Conservation (phyloP, 441 rosid genomes). For the Erodium trifolium region DNA sequence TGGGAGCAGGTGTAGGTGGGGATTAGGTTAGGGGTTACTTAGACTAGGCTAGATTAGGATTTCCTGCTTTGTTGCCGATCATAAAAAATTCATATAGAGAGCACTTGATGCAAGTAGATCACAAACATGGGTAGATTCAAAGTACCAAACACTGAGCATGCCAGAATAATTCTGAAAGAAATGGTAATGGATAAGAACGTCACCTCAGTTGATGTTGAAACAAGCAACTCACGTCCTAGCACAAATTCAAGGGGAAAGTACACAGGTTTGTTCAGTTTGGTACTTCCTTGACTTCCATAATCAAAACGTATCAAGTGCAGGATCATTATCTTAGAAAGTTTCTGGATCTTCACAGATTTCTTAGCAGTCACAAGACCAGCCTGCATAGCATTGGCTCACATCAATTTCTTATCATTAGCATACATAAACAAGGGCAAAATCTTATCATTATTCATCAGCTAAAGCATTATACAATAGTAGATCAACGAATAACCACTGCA, state of each 20-base stretch:
- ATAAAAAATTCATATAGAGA: no score
- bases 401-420: neutral
- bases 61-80: no score
- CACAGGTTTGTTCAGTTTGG: slow-evolving; percentile 82
- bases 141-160: no score
- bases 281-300: slow-evolving; percentile 86
- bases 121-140: no score
- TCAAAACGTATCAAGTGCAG: slow-evolving; percentile 92
- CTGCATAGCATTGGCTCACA: slow-evolving; percentile 27
- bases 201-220: slow-evolving; percentile 58
- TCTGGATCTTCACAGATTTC: slow-evolving; percentile 69
- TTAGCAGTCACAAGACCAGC: slow-evolving; percentile 74
- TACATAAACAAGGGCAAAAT: neutral
- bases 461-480: neutral
- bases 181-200: neutral
- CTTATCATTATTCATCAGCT: neutral
- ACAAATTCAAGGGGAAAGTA: slow-evolving; percentile 72
- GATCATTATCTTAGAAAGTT: slow-evolving; percentile 80
- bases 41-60: no score
- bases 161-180: neutral
- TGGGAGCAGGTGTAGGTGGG: no score
- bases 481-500: neutral
- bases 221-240: slow-evolving; percentile 57
- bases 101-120: no score
- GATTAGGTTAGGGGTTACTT: no score